Evolutionary conservation across 805 yeast species (phyloP).

Genomic region (Tetrapisispora pingtungensis): DNA sequence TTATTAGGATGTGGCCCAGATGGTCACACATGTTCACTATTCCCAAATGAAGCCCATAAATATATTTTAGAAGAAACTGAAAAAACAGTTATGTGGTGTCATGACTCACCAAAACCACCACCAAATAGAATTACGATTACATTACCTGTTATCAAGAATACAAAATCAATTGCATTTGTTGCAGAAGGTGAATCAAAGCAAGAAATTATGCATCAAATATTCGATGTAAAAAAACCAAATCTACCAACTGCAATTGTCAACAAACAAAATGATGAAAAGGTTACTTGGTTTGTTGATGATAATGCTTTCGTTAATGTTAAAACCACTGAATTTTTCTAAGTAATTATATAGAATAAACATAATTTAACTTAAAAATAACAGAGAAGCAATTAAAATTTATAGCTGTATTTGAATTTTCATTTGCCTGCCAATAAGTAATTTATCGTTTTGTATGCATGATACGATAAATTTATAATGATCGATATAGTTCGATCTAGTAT

Average conservation of each 20-base stretch:
- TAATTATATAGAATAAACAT: not conserved
- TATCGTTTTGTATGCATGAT: too few relatives aligned
- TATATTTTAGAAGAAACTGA: conserved; percentile 43
- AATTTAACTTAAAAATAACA: not conserved
- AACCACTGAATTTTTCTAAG: not conserved
- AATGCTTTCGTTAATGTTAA: conserved; percentile 46
- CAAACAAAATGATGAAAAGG: conserved; percentile 41
- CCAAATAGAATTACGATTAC: conserved; percentile 86
- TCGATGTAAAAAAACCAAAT: conserved; percentile 37
- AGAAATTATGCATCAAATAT: conserved; percentile 58
- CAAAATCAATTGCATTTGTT: conserved; percentile 57
- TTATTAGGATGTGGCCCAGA: conserved; percentile 91
- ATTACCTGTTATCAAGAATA: conserved; percentile 52
- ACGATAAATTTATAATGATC: too few relatives aligned
- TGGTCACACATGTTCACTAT: conserved; percentile 89
- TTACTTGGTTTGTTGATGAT: conserved; percentile 75
- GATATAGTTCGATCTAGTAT: too few relatives aligned
- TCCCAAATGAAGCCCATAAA: conserved; percentile 59
- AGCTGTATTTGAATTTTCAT: too few relatives aligned
- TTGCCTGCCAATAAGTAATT: too few relatives aligned
- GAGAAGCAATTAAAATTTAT: too few relatives aligned
- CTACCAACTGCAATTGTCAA: conserved; percentile 75
- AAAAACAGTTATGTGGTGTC: conserved; percentile 50
- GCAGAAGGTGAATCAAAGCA: conserved; percentile 88
- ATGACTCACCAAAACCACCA: conserved; percentile 90